Base-by-base conservation (phyloP, 495 filamentous ascomycete species). In the Penicillium bialowiezense region DNA sequence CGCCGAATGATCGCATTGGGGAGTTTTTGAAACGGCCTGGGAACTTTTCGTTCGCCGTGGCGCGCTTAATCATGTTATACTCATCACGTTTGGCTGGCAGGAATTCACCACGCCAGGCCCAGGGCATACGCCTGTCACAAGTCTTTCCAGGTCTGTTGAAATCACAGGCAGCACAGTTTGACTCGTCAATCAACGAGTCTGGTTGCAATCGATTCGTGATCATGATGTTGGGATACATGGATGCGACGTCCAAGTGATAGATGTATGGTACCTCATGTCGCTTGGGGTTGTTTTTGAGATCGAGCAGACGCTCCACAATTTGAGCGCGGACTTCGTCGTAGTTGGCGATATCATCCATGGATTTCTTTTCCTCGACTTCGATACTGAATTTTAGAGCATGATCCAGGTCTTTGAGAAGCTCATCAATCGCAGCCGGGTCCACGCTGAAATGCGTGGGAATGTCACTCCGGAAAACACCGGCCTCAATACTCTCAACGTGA, bases 201-300 rank as follows among this genome's bases (percentile, higher is more conserved):
- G 93, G 93, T 48, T 99, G 93, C 24, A 99, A 70, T 58, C 93
- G 89, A 61, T 99, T 99, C 8, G 95, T 99, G 3, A 93, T 97
- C 95, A 99, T 99, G 69, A 99, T 99, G 64, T 99, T 99, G 14
- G 93, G 93, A 66, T 99, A 99, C 93, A 99, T 99, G 43, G 93
- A 96, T 13, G 93, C 93, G 38, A 99, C 93, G 58, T 99, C 93
- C 63, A 99, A 75, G 75, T 99, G 93, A 67, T 99, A 99, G 44
- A 99, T 99, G 28, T 89, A 85, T 1, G 93, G 93, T 20, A 83
- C 76, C 62, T 99, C 93, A 49, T 76, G 79, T 43, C 93, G 75
- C 50, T 88, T 87, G 1, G 93, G 91, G 1, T 86, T 90, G 31
- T 81, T 73, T 65, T 89, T 95, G 26, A 99, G 75, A 54, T 82